Conservation (phyloP, 2,329 filamentous ascomycete genomes). For the Byssochlamys sp. region DNA sequence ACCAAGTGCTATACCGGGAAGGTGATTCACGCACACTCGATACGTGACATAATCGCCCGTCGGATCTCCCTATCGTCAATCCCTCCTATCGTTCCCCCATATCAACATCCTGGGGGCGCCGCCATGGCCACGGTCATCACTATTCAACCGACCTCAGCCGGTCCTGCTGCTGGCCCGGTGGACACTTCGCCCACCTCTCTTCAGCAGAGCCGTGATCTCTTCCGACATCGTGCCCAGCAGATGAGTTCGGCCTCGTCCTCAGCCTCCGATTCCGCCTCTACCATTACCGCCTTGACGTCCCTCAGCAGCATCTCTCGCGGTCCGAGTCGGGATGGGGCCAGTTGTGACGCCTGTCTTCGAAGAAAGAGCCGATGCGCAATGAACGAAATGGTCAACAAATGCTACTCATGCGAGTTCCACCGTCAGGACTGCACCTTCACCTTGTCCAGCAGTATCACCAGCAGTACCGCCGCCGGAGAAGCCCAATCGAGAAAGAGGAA, state of each 20-base stretch:
- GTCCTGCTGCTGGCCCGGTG: conserved; percentile 15
- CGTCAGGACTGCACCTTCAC: conserved; percentile 36
- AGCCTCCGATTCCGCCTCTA: conserved; percentile 14
- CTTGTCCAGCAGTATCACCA: conserved; percentile 13
- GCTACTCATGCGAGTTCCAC: conserved; percentile 37
- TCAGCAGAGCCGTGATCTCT: conserved; percentile 13
- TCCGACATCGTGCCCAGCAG: conserved; percentile 10
- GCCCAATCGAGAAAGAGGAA: conserved; percentile 31
- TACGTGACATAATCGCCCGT: background rate
- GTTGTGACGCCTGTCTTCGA: conserved; percentile 35
- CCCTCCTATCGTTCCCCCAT: conserved; percentile 5
- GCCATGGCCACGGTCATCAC: conserved; percentile 32
- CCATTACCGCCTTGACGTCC: conserved; percentile 12
- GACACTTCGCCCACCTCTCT: conserved; percentile 14
- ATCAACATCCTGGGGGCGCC: background rate
- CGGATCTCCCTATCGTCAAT: conserved; percentile 1
- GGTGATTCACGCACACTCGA: background rate
- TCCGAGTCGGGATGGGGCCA: conserved; percentile 27
- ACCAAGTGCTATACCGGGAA: background rate
- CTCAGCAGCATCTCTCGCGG: conserved; percentile 17
- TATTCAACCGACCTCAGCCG: conserved; percentile 29
- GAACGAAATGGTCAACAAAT: conserved; percentile 35
- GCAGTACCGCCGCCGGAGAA: conserved; percentile 11
- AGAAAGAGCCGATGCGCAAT: conserved; percentile 36
- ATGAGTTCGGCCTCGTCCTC: conserved; percentile 7